phyloP scores from a whole-genome alignment of 805 yeast genomes.

The Yarrowia porcina region DNA sequence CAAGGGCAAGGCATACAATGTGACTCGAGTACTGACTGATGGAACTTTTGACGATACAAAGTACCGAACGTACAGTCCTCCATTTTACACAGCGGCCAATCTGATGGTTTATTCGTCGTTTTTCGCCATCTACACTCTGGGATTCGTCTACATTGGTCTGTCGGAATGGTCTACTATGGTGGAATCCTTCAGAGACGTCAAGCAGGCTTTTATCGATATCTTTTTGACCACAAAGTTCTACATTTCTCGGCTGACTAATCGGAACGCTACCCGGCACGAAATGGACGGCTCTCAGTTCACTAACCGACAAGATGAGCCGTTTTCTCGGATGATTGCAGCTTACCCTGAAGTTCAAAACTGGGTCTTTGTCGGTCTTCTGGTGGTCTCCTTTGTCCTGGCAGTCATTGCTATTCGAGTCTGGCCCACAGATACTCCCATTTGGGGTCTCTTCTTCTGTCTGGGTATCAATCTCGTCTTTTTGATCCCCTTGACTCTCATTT shows the following conservation, averaged over 20 bases:
- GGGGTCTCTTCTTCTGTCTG: slow-evolving; percentile 59
- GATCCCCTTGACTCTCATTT: slow-evolving; percentile 61
- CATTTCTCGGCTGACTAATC: background rate
- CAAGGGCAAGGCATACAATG: slow-evolving; percentile 49
- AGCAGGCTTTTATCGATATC: slow-evolving; percentile 21
- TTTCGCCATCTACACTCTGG: slow-evolving; percentile 56
- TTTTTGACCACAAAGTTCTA: background rate
- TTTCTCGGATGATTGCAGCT: slow-evolving; percentile 29
- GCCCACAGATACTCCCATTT: slow-evolving; percentile 39
- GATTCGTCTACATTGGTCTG: slow-evolving; percentile 44
- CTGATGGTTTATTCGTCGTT: slow-evolving; percentile 50
- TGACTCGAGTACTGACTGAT: slow-evolving; percentile 42
- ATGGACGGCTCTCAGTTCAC: slow-evolving; percentile 18
- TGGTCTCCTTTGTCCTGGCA: slow-evolving; percentile 41
- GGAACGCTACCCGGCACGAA: background rate
- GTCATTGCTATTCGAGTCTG: slow-evolving; percentile 30
- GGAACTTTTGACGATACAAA: slow-evolving; percentile 43
- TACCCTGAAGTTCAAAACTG: slow-evolving; percentile 72
- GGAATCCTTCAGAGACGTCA: slow-evolving; percentile 29
- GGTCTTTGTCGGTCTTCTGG: slow-evolving; percentile 56
- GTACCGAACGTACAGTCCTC: slow-evolving; percentile 62
- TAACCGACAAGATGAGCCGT: slow-evolving; percentile 29
- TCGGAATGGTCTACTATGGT: slow-evolving; percentile 29
- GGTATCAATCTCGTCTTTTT: slow-evolving; percentile 53
- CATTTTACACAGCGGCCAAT: slow-evolving; percentile 56